Base-by-base conservation (phyloP, 495 filamentous ascomycete genomes). In the Bacidia rubella region DNA sequence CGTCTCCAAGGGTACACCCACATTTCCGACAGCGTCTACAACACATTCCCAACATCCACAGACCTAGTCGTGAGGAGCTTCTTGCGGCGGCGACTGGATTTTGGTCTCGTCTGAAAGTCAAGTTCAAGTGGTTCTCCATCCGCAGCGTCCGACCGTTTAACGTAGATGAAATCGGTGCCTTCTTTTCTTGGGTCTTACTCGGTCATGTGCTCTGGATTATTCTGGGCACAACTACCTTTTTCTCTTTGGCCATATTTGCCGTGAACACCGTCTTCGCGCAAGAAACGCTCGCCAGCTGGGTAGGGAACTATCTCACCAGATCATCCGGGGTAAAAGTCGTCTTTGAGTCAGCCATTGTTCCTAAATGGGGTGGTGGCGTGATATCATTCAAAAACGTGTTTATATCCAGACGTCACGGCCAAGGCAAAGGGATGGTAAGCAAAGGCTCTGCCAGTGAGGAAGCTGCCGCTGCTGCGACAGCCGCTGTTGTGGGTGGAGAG, bases 311-410 rank as follows among this genome's bases (percentile, higher is more conserved):
- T 65, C 73, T 98, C 3, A 98, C 92, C 2, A 85, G 86, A 59
- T 94, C 89, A 19, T 92, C 90, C 32, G 92, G 92, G 2, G 69
- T 96, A n/a, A 92, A 90, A 55, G 86, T 98, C 35, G 83, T 98
- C 21, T 98, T 98, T 63, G 92, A 98, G 66, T 96, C 88, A 54
- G 92, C 92, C 12, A 94, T 98, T 58, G 92, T 97, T 12, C 92
- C 92, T 11, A 87, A 83, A 61, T 98, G 92, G 92, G 82, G 78
- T 57, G 82, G 87, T 61, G 89, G 89, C 11, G 89, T 95, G 21
- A 98, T 98, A 54, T 87, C 87, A 0, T 94, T 98, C 70, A 85
- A 87, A 60, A 96, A 95, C 63, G 92, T 98, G 9, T 97, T 97
- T 62, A 85, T 97, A 2, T 97, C 92, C 7, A 74, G 90, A 50